phyloP scores from a whole-genome alignment of 257 asterid genomes.

The Scutellaria barbata region DNA sequence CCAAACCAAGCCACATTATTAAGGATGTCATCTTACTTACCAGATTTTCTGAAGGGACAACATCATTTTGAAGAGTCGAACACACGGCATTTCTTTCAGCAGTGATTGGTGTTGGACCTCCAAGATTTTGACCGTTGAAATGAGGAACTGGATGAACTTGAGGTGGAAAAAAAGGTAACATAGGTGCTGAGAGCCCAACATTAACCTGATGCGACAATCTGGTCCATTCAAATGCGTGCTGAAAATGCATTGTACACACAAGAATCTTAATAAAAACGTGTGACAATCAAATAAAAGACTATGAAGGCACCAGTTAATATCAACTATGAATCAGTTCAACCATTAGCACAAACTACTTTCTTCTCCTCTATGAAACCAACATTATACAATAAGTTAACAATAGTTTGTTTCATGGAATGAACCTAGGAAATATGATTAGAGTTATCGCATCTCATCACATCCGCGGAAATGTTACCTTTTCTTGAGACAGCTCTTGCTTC shows the following conservation, averaged over 20 bases:
- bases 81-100: conserved; percentile 35
- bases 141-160: conserved; percentile 37
- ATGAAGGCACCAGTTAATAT: no score
- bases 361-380: neutral
- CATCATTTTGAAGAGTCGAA: conserved; percentile 40
- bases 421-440: conserved; percentile 12
- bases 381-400: neutral
- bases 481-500: conserved; percentile 46
- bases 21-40: neutral
- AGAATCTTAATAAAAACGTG: neutral
- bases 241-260: conserved; percentile 19
- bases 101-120: conserved; percentile 30
- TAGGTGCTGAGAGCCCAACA: conserved; percentile 35
- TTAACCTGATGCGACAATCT: conserved; percentile 33
- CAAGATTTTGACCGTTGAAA: conserved; percentile 22
- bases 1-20: no score
- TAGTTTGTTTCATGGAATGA: neutral
- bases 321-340: conserved; percentile 8
- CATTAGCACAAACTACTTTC: neutral
- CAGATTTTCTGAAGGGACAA: conserved; percentile 33
- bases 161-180: conserved; percentile 29
- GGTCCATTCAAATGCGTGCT: conserved; percentile 33
- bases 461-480: conserved; percentile 34
- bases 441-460: neutral
- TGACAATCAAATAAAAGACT: no score